Conservation (phyloP, 1,139 yeast species). For the Hemisphaericaspora xylofermentans region DNA sequence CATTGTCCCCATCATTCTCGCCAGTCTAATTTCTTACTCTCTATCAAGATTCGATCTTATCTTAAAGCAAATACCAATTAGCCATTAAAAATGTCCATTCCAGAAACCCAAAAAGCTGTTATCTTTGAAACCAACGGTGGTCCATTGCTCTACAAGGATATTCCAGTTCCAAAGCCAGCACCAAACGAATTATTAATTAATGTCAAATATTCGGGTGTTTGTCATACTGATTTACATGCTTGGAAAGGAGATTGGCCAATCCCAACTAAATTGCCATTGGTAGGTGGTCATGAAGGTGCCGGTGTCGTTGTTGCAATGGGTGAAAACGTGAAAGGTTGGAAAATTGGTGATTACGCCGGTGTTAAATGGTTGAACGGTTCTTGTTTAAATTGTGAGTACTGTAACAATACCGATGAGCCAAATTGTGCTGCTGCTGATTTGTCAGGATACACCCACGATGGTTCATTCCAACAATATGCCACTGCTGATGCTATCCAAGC, state of each 20-base stretch:
- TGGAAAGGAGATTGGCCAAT: slow-evolving; percentile 77
- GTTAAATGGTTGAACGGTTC: slow-evolving; percentile 73
- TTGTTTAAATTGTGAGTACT: slow-evolving; percentile 71
- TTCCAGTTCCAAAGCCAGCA: slow-evolving; percentile 62
- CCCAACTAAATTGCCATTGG: slow-evolving; percentile 62
- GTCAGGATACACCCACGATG: slow-evolving; percentile 80
- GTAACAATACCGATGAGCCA: slow-evolving; percentile 67
- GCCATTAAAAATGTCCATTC: slow-evolving; percentile 28
- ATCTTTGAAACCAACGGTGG: slow-evolving; percentile 71
- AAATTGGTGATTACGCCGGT: slow-evolving; percentile 78
- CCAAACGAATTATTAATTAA: slow-evolving; percentile 61
- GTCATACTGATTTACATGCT: slow-evolving; percentile 71
- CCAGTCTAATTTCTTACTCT: too few species aligned
- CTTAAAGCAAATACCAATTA: neutral
- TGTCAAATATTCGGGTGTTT: slow-evolving; percentile 65
- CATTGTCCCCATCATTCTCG: too few species aligned
- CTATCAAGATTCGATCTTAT: neutral
- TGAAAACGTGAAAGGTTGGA: slow-evolving; percentile 62
- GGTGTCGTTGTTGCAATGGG: slow-evolving; percentile 80
- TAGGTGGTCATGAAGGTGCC: slow-evolving; percentile 88
- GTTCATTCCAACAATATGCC: slow-evolving; percentile 82
- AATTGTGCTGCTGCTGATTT: slow-evolving; percentile 67
- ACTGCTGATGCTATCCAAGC: slow-evolving; percentile 54
- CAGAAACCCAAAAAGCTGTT: slow-evolving; percentile 70
- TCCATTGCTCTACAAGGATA: slow-evolving; percentile 57